These are phyloP conservation scores for Rasamsonia emersonii DNA, from an alignment of 2,329 filamentous ascomycete genomes.

Conservation along the genomic window DNA sequence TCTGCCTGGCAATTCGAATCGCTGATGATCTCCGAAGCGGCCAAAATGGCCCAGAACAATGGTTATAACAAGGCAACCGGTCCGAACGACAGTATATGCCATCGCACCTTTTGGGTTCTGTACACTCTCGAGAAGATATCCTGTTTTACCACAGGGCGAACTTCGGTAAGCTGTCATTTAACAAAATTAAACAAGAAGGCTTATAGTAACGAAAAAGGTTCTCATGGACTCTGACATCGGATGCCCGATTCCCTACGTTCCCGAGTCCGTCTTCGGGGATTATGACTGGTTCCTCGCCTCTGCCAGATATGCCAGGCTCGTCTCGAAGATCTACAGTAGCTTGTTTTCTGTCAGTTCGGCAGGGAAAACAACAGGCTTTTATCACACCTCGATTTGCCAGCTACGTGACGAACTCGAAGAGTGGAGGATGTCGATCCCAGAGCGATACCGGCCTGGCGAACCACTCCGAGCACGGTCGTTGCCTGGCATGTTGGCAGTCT, in stretches of 20 bases:
- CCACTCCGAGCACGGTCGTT: slow-evolving; percentile 9
- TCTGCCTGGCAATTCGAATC: slow-evolving; percentile 5
- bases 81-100: slow-evolving; percentile 8
- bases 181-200: not conserved
- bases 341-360: slow-evolving; percentile 24
- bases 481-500: slow-evolving; percentile 7
- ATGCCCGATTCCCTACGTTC: slow-evolving; percentile 19
- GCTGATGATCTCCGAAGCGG: slow-evolving; percentile 18
- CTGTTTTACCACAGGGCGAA: slow-evolving; percentile 19
- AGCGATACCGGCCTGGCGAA: slow-evolving; percentile 16
- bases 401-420: slow-evolving; percentile 15
- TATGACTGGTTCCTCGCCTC: slow-evolving; percentile 25
- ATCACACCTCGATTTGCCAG: slow-evolving; percentile 12
- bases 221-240: slow-evolving; percentile 27
- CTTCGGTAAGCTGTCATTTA: slow-evolving; percentile 17
- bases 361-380: slow-evolving; percentile 5
- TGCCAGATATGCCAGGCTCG: slow-evolving; percentile 17
- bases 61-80: slow-evolving; percentile 17
- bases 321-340: slow-evolving; percentile 18
- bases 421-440: slow-evolving; percentile 19
- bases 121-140: slow-evolving; percentile 27
- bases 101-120: slow-evolving; percentile 27
- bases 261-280: slow-evolving; percentile 18
- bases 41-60: slow-evolving; percentile 19
- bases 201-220: slow-evolving; percentile 11